Percentiles rank a stretch among this genome's conserved stretches.
Evolutionary conservation across 2,329 filamentous ascomycete species (phyloP).

Genomic region (Fusarium zealandicum): DNA sequence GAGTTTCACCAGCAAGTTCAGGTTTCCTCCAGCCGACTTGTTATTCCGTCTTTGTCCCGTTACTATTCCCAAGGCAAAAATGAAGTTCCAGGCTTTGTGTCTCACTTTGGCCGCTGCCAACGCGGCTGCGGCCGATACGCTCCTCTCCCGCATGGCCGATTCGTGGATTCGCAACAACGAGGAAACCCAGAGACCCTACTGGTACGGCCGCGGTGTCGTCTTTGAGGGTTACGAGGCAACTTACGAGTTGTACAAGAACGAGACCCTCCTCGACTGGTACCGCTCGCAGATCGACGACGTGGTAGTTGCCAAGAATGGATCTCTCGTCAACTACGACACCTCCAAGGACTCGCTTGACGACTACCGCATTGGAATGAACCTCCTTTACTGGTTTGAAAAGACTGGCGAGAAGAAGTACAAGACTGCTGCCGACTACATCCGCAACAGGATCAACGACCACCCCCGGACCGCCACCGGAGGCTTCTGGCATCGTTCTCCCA

Average conservation of each 20-base stretch:
- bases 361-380: constrained; percentile 60
- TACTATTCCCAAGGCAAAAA: too few species aligned
- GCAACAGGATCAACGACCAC: constrained; percentile 55
- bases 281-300: constrained; percentile 55
- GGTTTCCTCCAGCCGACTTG: not conserved
- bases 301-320: constrained; percentile 51
- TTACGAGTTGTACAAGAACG: constrained; percentile 52
- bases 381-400: constrained; percentile 57
- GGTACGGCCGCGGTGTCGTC: constrained; percentile 34
- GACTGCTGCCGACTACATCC: constrained; percentile 54
- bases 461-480: constrained; percentile 59
- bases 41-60: not conserved
- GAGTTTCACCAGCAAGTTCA: too few species aligned
- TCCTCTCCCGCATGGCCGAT: constrained; percentile 27
- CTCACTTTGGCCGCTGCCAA: constrained; percentile 28
- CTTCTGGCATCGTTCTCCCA: constrained; percentile 59
- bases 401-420: constrained; percentile 58
- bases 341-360: constrained; percentile 59
- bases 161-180: constrained; percentile 35
- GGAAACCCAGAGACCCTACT: constrained; percentile 32
- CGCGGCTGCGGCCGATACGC: constrained; percentile 19
- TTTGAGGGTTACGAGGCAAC: constrained; percentile 31
- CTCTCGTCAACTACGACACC: constrained; percentile 54
- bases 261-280: constrained; percentile 53
- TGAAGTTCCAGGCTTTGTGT: constrained; percentile 34